Base-by-base conservation (phyloP, 2,329 filamentous ascomycete genomes). In the Bipolaris zeicola region DNA sequence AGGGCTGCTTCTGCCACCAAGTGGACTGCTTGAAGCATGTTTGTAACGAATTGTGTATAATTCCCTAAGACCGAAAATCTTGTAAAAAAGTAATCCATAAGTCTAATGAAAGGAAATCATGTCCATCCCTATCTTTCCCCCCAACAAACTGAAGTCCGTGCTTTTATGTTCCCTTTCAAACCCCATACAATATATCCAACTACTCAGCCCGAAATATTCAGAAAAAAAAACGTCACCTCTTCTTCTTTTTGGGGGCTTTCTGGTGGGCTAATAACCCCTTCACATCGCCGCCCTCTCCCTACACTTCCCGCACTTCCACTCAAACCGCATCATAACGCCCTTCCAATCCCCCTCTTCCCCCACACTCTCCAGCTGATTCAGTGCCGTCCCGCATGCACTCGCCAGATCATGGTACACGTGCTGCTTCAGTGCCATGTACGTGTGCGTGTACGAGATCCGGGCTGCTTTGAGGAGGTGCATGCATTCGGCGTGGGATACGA, bases 1-100 rank as follows among this genome's bases (percentile, higher is more conserved):
- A 68, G 59, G 62, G 59, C 45, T 2, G 59, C 45, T 1, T 36
- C 62, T 41, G 61, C 60, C 55, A 61, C 50, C 57, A 63, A 39
- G 41, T 66, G 60, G 61, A 36, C 39, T 44, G 44, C 6, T 62
- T 58, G 13, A n/a, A 50, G 28, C 34, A 5, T 6, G 26, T 20
- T 16, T 13, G 8, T 16, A 13, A 18, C 13, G 42, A 31, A 6
- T 10, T 28, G 7, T 28, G 26, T 28, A 26, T 26, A 6, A 26
- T 26, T 6, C 24, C 2, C 6, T 20, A 26, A 7, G 24, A 6
- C 24, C 6, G 22, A 26, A 7, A 26, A 26, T 26, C 6, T 7
- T 26, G 24, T 26, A 20, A 26, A 26, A 26, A 28, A 28, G 7
- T 28, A 28, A 28, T 28, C 26, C 26, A 3, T 28, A 28, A 10